Base-by-base conservation (phyloP, 2,329 filamentous ascomycete species). In the Aspergillus persii region DNA sequence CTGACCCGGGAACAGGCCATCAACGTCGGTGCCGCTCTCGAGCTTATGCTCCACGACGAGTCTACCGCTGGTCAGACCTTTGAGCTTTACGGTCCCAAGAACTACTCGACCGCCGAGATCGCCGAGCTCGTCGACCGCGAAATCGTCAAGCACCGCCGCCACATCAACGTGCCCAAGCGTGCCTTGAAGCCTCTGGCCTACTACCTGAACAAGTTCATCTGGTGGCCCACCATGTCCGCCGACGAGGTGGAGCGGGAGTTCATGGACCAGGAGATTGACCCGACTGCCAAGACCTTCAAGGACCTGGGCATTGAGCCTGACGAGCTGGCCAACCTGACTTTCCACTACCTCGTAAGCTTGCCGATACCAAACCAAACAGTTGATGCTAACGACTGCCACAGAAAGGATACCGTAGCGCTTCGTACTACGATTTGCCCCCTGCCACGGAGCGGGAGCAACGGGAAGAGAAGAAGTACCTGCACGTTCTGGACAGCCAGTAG, bases 401-500 rank as follows among this genome's bases (percentile, higher is more conserved):
- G 91, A 90, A 96, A 90, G 89, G 88, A 76, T 97, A 91, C 83
- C 89, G 95, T 74, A 94, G 90, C 79, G 86, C 89, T 59, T 86
- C 88, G 70, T 95, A 89, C 85, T 96, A 96, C 78, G 94, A 99
- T 74, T 84, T 98, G 66, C 95, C 95, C 53, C 94, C 95, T 52
- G 89, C 94, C 71, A 97, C 94, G 36, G 94, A 97, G 81, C 90
- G 89, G 77, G 95, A 99, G 84, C 95, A 88, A 84, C 84, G 86
- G 70, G 93, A 98, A 77, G 93, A 98, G 79, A 95, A 89, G 85
- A 95, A 97, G 83, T 99, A 96, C 77, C 81, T 98, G 76, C 95
- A 99, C 77, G 93, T 99, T 62, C 81, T 92, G 73, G 91, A 96
- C 75, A 89, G 95, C 76, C 86, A 92, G 83, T 95, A 88, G 70